Conservation (phyloP, 1,139 yeast species). For the Taphrina deformans region DNA sequence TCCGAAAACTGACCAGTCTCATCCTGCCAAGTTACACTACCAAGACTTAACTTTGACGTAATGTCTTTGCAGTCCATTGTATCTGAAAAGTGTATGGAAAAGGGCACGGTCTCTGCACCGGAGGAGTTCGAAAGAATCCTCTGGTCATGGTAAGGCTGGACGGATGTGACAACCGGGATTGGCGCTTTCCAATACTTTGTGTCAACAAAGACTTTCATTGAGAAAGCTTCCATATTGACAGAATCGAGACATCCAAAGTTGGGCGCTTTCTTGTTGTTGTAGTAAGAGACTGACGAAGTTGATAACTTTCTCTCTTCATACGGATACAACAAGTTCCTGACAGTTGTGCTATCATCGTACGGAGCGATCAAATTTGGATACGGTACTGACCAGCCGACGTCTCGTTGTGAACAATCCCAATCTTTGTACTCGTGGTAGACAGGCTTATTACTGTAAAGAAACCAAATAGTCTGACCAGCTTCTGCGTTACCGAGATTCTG, state of each 20-base stretch:
- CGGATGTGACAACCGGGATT: slow-evolving; percentile 11
- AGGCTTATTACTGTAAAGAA: slow-evolving; percentile 21
- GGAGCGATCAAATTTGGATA: slow-evolving; percentile 33
- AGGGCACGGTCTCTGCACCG: neutral
- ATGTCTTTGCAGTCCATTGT: slow-evolving; percentile 25
- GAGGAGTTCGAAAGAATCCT: slow-evolving; percentile 7
- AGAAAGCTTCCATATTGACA: slow-evolving; percentile 22
- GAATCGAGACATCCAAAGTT: slow-evolving; percentile 30
- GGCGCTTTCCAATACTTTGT: slow-evolving; percentile 27
- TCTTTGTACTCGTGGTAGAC: neutral
- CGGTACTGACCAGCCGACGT: slow-evolving; percentile 10
- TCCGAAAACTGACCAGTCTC: neutral
- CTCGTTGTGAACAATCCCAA: slow-evolving; percentile 4
- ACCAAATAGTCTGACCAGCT: slow-evolving; percentile 15
- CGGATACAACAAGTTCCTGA: slow-evolving; percentile 31
- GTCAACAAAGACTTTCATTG: slow-evolving; percentile 25
- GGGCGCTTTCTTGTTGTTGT: slow-evolving; percentile 25
- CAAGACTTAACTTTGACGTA: neutral
- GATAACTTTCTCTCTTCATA: slow-evolving; percentile 27
- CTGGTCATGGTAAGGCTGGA: slow-evolving; percentile 30
- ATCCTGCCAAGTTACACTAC: slow-evolving; percentile 1
- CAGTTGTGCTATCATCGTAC: slow-evolving; percentile 14
- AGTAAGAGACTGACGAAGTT: slow-evolving; percentile 12
- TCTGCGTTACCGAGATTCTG: slow-evolving; percentile 16
- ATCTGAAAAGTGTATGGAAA: slow-evolving; percentile 33